Percentiles rank a stretch among this genome's conserved stretches.
These are phyloP conservation scores for Heterobasidion occidentale DNA, from an alignment of 1,284 basidiomycete species.

Conservation along the genomic window DNA sequence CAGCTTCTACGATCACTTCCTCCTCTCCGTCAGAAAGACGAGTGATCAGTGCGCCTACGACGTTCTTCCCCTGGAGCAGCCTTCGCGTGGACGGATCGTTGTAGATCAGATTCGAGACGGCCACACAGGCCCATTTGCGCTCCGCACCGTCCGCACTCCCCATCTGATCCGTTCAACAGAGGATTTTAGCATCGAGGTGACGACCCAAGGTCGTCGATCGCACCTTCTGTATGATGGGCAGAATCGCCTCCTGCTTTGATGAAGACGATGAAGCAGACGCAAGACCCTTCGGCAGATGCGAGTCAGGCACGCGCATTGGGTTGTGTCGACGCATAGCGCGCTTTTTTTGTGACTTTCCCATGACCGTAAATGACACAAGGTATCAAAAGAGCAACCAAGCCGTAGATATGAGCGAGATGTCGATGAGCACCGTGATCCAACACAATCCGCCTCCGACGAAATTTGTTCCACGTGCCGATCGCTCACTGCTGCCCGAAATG, in stretches of 20 bases:
- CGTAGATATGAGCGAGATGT: too few relatives aligned
- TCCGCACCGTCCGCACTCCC: constrained; percentile 68
- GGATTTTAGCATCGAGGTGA: background rate
- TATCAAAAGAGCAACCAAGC: too few relatives aligned
- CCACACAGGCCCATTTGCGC: constrained; percentile 89
- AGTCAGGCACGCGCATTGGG: constrained; percentile 85
- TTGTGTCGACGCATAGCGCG: constrained; percentile 76
- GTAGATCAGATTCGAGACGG: constrained; percentile 85
- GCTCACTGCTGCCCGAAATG: too few relatives aligned
- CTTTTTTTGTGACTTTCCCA: constrained; percentile 91
- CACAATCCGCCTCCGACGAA: too few relatives aligned
- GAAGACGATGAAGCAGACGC: constrained; percentile 62
- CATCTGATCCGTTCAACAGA: constrained; percentile 40
- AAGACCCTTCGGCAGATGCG: constrained; percentile 77
- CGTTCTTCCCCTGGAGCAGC: constrained; percentile 83
- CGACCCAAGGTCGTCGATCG: background rate
- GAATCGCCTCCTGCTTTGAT: constrained; percentile 67
- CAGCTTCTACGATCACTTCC: constrained; percentile 81
- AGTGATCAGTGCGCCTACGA: constrained; percentile 81
- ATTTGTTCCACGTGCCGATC: too few relatives aligned
- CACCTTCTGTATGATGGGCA: constrained; percentile 86
- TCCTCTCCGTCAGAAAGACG: constrained; percentile 79
- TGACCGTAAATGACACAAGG: constrained; percentile 19
- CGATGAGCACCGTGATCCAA: too few relatives aligned
- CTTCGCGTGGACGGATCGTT: constrained; percentile 83